phyloP scores from a whole-genome alignment of 257 asterid genomes.

The Penstemon newberryi region DNA sequence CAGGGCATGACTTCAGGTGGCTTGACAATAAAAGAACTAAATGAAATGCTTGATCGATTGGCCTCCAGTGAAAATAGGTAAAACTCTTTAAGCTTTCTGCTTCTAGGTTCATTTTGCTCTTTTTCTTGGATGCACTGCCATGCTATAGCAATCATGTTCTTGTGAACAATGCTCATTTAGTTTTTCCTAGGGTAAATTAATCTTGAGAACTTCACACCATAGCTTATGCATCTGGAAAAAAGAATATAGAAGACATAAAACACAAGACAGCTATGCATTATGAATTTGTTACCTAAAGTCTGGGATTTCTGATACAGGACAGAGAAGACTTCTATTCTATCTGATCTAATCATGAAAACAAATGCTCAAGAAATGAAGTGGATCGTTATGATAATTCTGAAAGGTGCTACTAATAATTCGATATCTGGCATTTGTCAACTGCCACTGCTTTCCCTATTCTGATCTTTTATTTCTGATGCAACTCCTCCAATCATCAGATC shows the following conservation, averaged over 20 bases:
- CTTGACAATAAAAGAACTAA: constrained; percentile 64
- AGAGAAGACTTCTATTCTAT: constrained; percentile 71
- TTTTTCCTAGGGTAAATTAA: constrained; percentile 1
- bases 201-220: not conserved
- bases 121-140: constrained; percentile 22
- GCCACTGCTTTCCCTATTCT: not conserved
- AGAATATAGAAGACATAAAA: constrained; percentile 9
- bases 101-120: constrained; percentile 3
- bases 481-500: constrained; percentile 50
- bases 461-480: constrained; percentile 12
- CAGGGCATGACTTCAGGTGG: constrained; percentile 86
- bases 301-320: constrained; percentile 49
- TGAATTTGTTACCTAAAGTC: constrained; percentile 26
- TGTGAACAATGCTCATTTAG: constrained; percentile 1
- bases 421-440: constrained; percentile 15
- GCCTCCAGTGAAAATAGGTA: constrained; percentile 82
- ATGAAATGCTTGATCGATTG: constrained; percentile 83
- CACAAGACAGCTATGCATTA: constrained; percentile 22
- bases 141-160: constrained; percentile 5
- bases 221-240: constrained; percentile 17
- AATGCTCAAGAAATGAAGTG: constrained; percentile 98
- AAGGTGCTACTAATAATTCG: constrained; percentile 51
- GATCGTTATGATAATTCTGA: constrained; percentile 94
- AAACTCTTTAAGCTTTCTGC: constrained; percentile 15
- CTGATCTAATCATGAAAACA: constrained; percentile 78